Evolutionary conservation across 2,329 filamentous ascomycete genomes (phyloP).

Genomic region (Calcarisporium arbuscula): DNA sequence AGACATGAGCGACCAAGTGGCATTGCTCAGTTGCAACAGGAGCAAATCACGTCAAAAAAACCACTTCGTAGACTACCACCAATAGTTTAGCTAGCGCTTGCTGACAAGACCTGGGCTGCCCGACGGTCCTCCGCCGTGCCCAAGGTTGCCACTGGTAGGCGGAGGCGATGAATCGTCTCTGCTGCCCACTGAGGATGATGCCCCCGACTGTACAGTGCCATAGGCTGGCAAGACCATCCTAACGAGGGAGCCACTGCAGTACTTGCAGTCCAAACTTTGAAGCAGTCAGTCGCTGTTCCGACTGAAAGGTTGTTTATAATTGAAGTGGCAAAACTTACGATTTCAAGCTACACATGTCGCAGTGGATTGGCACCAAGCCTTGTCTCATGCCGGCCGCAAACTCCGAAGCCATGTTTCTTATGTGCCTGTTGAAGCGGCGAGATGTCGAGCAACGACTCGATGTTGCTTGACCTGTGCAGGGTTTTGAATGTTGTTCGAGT

Average conservation of each 20-base stretch:
- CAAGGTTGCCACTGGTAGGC: constrained; percentile 2
- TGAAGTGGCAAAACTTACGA: constrained; percentile 6
- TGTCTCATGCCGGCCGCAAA: constrained; percentile 10
- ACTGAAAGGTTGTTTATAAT: neutral
- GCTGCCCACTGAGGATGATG: constrained; percentile 1
- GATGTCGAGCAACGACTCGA: too few relatives aligned
- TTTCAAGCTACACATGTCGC: constrained; percentile 14
- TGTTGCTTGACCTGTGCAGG: too few relatives aligned
- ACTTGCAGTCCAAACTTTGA: constrained; percentile 8
- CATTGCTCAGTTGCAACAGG: too few relatives aligned
- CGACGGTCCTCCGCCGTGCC: constrained; percentile 2
- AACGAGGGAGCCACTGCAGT: constrained; percentile 10
- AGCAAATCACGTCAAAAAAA: too few relatives aligned
- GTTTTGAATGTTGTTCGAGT: too few relatives aligned
- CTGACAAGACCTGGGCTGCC: constrained; percentile 4
- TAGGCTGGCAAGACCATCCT: constrained; percentile 10
- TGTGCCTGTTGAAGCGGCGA: too few relatives aligned
- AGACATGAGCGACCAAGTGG: too few relatives aligned
- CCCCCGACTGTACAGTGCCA: constrained; percentile 1
- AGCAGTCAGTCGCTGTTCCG: neutral
- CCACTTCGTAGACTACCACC: too few relatives aligned
- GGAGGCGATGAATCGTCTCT: constrained; percentile 1
- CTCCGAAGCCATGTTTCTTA: constrained; percentile 7
- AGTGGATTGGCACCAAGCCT: constrained; percentile 9
- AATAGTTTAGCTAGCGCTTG: constrained; percentile 3